Percentiles rank a stretch among this genome's conserved stretches.
Evolutionary conservation across 1,284 basidiomycete species (phyloP).

Genomic region (Marasmius oreades): DNA sequence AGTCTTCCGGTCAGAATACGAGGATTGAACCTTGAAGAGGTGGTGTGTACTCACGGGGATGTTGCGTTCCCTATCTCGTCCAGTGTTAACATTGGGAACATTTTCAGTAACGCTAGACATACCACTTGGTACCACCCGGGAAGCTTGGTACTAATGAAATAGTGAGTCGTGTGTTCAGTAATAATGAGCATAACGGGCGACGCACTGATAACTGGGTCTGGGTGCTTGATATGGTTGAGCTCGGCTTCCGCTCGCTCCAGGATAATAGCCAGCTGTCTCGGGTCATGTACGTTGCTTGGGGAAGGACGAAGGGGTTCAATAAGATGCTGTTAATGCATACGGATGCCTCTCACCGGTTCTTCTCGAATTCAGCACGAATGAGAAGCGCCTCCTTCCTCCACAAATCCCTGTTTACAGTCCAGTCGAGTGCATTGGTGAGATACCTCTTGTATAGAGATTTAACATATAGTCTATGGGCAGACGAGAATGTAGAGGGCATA

Average conservation of each 20-base stretch:
- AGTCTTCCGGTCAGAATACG: background rate
- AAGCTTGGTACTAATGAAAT: slow-evolving; percentile 58
- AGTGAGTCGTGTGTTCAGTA: slow-evolving; percentile 6
- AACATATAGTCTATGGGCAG: slow-evolving; percentile 83
- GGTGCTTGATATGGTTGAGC: slow-evolving; percentile 69
- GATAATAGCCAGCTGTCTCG: slow-evolving; percentile 78
- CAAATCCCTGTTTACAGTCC: slow-evolving; percentile 81
- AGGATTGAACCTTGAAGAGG: too few relatives aligned
- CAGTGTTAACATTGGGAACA: slow-evolving; percentile 1
- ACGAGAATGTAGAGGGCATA: slow-evolving; percentile 59
- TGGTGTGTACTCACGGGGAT: slow-evolving; percentile 49
- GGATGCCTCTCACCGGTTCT: slow-evolving; percentile 72
- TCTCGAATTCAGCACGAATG: slow-evolving; percentile 90
- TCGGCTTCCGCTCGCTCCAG: slow-evolving; percentile 80
- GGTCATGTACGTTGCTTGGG: slow-evolving; percentile 82
- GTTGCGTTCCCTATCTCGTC: slow-evolving; percentile 62
- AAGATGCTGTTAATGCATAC: background rate
- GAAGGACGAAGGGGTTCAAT: slow-evolving; percentile 9
- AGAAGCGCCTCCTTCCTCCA: slow-evolving; percentile 83
- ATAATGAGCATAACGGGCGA: slow-evolving; percentile 13
- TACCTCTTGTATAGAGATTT: slow-evolving; percentile 89
- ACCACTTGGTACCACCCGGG: slow-evolving; percentile 90
- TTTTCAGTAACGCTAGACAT: slow-evolving; percentile 27
- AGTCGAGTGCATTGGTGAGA: slow-evolving; percentile 84
- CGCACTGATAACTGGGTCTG: slow-evolving; percentile 89